Percentiles rank a stretch among this genome's conserved stretches.
These are phyloP conservation scores for Psidium friedrichsthalianum DNA, from an alignment of 345 rosid genomes.

Conservation along the genomic window DNA sequence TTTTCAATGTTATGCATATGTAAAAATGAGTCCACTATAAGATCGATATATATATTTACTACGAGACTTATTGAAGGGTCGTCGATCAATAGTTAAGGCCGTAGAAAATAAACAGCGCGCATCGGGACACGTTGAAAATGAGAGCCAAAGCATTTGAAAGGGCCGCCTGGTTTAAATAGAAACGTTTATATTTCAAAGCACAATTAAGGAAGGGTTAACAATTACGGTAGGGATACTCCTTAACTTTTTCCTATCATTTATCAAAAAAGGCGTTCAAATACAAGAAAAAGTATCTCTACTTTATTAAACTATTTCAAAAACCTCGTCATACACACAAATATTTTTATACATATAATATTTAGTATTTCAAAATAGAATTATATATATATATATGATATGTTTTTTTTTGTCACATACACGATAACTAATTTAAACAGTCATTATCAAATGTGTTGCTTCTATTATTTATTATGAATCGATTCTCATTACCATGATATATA, in stretches of 20 bases:
- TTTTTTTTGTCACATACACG: no score
- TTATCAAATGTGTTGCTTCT: background rate
- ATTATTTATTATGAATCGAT: background rate
- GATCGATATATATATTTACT: background rate
- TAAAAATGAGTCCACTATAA: background rate
- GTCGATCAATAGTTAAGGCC: background rate
- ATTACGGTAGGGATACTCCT: background rate
- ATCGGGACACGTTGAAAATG: accelerated
- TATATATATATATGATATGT: background rate
- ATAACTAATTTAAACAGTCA: background rate
- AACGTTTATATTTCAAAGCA: background rate
- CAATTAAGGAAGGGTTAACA: background rate
- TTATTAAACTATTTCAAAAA: background rate
- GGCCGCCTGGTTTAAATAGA: background rate
- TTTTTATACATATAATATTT: background rate
- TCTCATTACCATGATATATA: background rate
- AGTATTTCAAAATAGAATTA: background rate
- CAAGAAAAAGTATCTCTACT: background rate
- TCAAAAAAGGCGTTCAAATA: background rate
- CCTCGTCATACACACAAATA: background rate
- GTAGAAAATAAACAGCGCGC: background rate
- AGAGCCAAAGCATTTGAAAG: background rate
- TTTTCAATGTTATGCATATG: background rate
- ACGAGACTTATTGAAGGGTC: background rate
- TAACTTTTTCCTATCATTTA: background rate